Evolutionary conservation across 495 filamentous ascomycete species (phyloP).

Genomic region (Hypoxylon fuscum): DNA sequence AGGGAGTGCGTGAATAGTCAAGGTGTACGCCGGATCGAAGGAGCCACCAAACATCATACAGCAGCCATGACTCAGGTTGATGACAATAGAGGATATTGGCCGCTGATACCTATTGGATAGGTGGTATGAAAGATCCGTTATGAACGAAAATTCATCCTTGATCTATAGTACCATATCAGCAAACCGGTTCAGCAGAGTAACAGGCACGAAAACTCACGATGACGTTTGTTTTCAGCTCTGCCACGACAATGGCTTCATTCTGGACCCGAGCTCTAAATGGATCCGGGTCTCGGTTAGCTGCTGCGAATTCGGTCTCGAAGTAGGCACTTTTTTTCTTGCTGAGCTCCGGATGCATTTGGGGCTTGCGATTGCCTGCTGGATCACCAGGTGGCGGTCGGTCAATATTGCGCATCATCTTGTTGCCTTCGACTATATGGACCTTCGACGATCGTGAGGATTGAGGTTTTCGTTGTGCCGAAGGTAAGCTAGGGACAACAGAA

Average conservation of each 20-base stretch:
- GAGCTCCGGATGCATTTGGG: conserved; percentile 46
- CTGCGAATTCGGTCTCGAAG: conserved; percentile 58
- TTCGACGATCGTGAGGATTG: conserved; percentile 50
- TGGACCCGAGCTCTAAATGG: conserved; percentile 65
- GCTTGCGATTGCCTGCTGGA: conserved; percentile 43
- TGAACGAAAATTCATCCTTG: conserved; percentile 72
- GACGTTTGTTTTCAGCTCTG: conserved; percentile 81
- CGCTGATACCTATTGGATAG: conserved; percentile 78
- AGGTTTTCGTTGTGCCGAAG: conserved; percentile 54
- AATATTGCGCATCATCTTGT: conserved; percentile 49
- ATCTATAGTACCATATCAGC: conserved; percentile 54
- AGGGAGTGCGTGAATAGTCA: conserved; percentile 79
- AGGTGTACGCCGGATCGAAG: conserved; percentile 79
- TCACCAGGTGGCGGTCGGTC: conserved; percentile 49
- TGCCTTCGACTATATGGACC: conserved; percentile 51
- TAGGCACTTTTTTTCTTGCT: conserved; percentile 53
- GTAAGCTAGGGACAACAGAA: conserved; percentile 23
- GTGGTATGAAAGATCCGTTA: conserved; percentile 71
- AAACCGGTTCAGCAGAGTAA: background rate
- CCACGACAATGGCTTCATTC: conserved; percentile 75
- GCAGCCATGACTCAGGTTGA: conserved; percentile 77
- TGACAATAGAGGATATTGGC: conserved; percentile 73
- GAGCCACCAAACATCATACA: conserved; percentile 77
- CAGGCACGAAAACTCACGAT: conserved; percentile 22
- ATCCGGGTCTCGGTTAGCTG: conserved; percentile 40